Percentiles rank a stretch among this genome's conserved stretches.
Conservation (phyloP, 495 filamentous ascomycete species). For the Hypomontagnella submonticulosa region DNA sequence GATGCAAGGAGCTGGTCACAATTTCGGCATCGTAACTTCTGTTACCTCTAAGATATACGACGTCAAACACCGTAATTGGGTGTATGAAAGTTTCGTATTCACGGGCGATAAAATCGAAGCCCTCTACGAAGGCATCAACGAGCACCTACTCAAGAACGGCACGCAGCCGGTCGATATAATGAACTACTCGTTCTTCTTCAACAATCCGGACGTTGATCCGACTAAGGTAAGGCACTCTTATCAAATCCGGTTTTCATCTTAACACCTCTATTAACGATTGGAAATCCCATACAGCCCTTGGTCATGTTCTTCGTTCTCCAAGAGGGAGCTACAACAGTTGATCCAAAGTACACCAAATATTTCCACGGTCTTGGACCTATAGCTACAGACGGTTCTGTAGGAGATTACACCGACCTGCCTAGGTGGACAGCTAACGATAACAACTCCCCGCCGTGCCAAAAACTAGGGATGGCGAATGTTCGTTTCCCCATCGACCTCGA, state of each 20-base stretch:
- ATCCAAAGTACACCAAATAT: slow-evolving; percentile 51
- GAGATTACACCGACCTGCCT: slow-evolving; percentile 57
- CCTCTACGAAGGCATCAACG: slow-evolving; percentile 56
- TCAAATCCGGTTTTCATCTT: too few species aligned
- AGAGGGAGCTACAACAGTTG: slow-evolving; percentile 54
- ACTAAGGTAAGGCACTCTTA: slow-evolving; percentile 10
- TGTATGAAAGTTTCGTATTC: slow-evolving; percentile 55
- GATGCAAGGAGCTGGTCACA: slow-evolving; percentile 68
- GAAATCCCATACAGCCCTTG: slow-evolving; percentile 45
- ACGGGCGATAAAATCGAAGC: slow-evolving; percentile 58
- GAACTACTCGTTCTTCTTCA: slow-evolving; percentile 60
- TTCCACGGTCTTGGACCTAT: slow-evolving; percentile 57
- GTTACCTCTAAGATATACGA: slow-evolving; percentile 62
- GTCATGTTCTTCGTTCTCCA: slow-evolving; percentile 61
- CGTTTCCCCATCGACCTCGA: slow-evolving; percentile 62
- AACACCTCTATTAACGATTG: slow-evolving; percentile 2
- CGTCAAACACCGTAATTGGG: slow-evolving; percentile 49
- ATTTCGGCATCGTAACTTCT: slow-evolving; percentile 70
- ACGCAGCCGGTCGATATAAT: slow-evolving; percentile 53
- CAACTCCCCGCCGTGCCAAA: slow-evolving; percentile 52
- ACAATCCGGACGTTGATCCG: slow-evolving; percentile 50
- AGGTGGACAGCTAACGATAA: slow-evolving; percentile 51
- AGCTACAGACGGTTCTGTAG: slow-evolving; percentile 33
- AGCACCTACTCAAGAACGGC: slow-evolving; percentile 52
- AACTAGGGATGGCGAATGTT: slow-evolving; percentile 52